Evolutionary conservation across 208 protist species (phyloP).

Genomic region (Trypanosoma mega): DNA sequence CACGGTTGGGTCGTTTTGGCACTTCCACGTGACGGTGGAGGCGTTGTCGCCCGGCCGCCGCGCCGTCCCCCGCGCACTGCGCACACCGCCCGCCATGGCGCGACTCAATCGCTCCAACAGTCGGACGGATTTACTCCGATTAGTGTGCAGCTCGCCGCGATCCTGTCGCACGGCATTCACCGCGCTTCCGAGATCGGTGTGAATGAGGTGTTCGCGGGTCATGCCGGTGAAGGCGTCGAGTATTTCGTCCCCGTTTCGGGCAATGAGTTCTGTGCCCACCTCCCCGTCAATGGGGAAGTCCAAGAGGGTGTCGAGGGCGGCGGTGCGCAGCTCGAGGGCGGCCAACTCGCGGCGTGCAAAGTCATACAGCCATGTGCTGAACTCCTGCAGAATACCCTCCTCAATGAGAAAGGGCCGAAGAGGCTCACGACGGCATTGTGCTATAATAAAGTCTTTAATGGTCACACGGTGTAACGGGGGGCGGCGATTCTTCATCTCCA

Average conservation of each 20-base stretch:
- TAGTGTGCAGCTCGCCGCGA: constrained; percentile 51
- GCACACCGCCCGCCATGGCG: constrained; percentile 31
- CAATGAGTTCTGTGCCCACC: constrained; percentile 13
- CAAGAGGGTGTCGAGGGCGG: constrained; percentile 71
- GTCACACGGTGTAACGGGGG: constrained; percentile 63
- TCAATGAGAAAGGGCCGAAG: constrained; percentile 54
- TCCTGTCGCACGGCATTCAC: constrained; percentile 69
- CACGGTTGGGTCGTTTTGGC: constrained; percentile 57
- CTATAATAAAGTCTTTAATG: constrained; percentile 40
- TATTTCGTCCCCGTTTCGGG: constrained; percentile 29
- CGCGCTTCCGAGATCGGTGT: constrained; percentile 64
- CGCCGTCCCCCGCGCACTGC: background rate
- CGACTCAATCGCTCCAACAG: constrained; percentile 71
- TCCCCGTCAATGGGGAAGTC: constrained; percentile 64
- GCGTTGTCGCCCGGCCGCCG: background rate
- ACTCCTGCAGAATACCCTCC: constrained; percentile 68
- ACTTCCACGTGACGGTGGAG: constrained; percentile 53
- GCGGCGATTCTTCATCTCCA: constrained; percentile 17
- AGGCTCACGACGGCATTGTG: constrained; percentile 40
- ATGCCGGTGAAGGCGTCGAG: constrained; percentile 64
- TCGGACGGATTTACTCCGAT: constrained; percentile 63
- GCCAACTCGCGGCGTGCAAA: constrained; percentile 48
- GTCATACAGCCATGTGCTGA: constrained; percentile 81
- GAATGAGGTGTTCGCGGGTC: constrained; percentile 58
- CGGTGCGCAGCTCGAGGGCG: constrained; percentile 68